Evolutionary conservation across 768 basidiomycete genomes (phyloP).

Genomic region (Phaffia australis): DNA sequence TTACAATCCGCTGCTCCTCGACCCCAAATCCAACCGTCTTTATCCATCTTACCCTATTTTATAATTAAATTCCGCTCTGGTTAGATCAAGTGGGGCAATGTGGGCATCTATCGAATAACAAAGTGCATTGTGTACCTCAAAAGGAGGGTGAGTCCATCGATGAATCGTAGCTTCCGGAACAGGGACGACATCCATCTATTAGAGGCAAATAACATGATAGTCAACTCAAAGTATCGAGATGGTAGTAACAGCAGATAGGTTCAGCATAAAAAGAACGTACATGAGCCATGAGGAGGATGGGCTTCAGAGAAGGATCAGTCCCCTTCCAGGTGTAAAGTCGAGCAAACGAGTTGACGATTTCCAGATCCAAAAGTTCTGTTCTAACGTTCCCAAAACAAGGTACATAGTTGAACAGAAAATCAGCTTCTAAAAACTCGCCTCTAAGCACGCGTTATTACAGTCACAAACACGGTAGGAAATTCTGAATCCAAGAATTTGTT

Average conservation of each 20-base stretch:
- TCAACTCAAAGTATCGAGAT: too few relatives aligned
- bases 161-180: slow-evolving; percentile 13
- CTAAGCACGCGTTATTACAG: too few relatives aligned
- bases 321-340: slow-evolving; percentile 22
- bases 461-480: slow-evolving; percentile 8
- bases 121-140: too few relatives aligned
- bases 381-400: not conserved
- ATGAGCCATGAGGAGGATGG: slow-evolving; percentile 20
- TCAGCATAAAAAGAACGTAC: not conserved
- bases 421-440: not conserved
- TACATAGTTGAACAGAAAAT: not conserved
- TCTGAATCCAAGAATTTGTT: slow-evolving; percentile 15
- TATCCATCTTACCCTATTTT: not conserved
- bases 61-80: slow-evolving; percentile 27
- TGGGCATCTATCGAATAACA: too few relatives aligned
- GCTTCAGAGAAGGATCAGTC: slow-evolving; percentile 9
- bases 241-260: not conserved
- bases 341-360: slow-evolving; percentile 13
- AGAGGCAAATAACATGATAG: too few relatives aligned
- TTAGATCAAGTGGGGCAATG: too few relatives aligned
- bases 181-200: slow-evolving; percentile 18
- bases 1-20: slow-evolving; percentile 68
- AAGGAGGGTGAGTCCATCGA: slow-evolving; percentile 22
- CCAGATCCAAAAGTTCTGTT: not conserved
- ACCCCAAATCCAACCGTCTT: slow-evolving; percentile 51